Conservation (phyloP, 805 yeast species). For the Ogataea pini region DNA sequence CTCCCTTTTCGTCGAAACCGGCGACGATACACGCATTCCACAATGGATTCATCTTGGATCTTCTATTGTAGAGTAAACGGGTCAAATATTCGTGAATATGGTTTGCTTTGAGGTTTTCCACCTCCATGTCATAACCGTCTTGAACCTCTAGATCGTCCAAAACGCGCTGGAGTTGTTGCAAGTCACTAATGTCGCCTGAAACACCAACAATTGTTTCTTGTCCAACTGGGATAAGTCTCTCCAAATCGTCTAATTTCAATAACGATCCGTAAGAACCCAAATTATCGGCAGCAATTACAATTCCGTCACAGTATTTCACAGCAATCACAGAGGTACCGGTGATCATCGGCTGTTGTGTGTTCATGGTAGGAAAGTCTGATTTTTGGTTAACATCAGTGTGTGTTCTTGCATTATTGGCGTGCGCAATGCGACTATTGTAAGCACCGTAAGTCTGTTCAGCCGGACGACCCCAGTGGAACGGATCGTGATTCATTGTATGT, state of each 20-base stretch:
- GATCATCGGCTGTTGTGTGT: conserved; percentile 91
- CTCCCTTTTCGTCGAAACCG: conserved; percentile 71
- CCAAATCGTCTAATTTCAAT: conserved; percentile 80
- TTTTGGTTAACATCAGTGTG: conserved; percentile 13
- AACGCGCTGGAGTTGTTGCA: conserved; percentile 76
- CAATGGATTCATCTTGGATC: conserved; percentile 92
- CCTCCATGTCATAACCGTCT: conserved; percentile 76
- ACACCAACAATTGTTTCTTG: conserved; percentile 85
- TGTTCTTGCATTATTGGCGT: conserved; percentile 45
- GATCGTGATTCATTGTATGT: conserved; percentile 87
- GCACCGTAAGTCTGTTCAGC: conserved; percentile 76
- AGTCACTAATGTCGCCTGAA: conserved; percentile 92
- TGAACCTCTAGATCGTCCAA: conserved; percentile 79
- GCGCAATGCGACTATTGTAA: conserved; percentile 73
- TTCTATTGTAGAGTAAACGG: conserved; percentile 79
- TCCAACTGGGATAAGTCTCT: conserved; percentile 85
- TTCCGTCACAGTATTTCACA: conserved; percentile 85
- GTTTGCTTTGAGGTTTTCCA: conserved; percentile 68
- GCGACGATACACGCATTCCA: conserved; percentile 95
- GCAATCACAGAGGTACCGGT: conserved; percentile 97
- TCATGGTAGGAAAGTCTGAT: conserved; percentile 67
- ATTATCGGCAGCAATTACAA: conserved; percentile 93
- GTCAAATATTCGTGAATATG: conserved; percentile 87
- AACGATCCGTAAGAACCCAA: conserved; percentile 92
- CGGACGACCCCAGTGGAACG: conserved; percentile 95